Conservation (phyloP, 345 rosid genomes). For the Salix caprea region DNA sequence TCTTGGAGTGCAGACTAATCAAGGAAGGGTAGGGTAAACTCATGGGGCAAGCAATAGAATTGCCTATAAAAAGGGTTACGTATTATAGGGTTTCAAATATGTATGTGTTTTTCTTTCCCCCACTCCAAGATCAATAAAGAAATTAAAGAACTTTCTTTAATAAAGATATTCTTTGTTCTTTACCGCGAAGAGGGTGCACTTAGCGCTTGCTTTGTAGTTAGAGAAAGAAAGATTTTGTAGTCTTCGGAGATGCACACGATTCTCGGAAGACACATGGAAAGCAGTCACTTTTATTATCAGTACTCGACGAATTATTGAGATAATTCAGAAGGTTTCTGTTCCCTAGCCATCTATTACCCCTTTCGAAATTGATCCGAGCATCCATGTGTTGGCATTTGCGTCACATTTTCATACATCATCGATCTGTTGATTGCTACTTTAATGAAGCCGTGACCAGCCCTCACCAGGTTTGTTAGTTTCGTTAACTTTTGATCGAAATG, state of each 20-base stretch:
- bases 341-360: no score
- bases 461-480: no score
- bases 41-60: slow-evolving; percentile 32
- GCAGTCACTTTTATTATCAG: not conserved
- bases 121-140: slow-evolving; percentile 15
- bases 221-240: slow-evolving; percentile 44
- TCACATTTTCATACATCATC: no score
- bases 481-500: no score
- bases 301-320: no score
- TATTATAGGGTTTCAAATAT: not conserved
- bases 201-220: slow-evolving; percentile 32
- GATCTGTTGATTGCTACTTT: no score
- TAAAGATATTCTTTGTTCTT: slow-evolving; percentile 34
- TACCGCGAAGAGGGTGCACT: slow-evolving; percentile 15
- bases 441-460: no score
- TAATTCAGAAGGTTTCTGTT: no score
- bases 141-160: slow-evolving; percentile 18
- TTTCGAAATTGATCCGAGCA: no score
- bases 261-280: not conserved
- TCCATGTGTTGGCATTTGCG: no score
- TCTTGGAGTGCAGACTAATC: slow-evolving; percentile 47
- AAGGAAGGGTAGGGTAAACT: slow-evolving; percentile 17
- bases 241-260: slow-evolving; percentile 13
- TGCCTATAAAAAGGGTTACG: slow-evolving; percentile 26
- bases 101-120: not conserved